Evolutionary conservation across 1,284 basidiomycete species (phyloP), one percentile per base, ranked within the genome.

Genomic region (Cystobasidium pallidum): DNA sequence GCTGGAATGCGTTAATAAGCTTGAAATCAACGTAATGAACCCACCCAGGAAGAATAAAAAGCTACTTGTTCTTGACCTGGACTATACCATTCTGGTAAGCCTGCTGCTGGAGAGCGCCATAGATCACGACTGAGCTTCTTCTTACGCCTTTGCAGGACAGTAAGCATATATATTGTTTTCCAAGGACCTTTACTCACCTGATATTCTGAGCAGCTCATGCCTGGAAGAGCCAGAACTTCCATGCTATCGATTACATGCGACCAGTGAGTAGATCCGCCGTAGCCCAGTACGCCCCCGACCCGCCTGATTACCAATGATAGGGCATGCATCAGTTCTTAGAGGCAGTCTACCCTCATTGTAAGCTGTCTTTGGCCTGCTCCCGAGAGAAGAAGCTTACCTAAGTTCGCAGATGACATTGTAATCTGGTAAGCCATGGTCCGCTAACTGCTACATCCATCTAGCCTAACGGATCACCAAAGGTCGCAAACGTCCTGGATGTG

Each of bases 41-140:
- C 58, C 47, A 15, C 77, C 78, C 3, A 84, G 91, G 52, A 83
- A 85, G 74, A 90, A 89, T 15, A 94, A 92, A 80, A 88, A 87
- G 70, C 81, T 94, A 4, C 84, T 94, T 30, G 91, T 94, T 0
- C 84, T 94, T 3, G 92, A 95, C 80, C 87, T 95, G 61, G 92
- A 95, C 81, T 94, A 94, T 77, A 93, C 76, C 32, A 74, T 78
- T 15, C 62, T 78, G 51, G 80, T 81, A 30, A 39, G 68, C 19
- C 8, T 21, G 11, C 43, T 49, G 3, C 17, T 17, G 21, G 24
- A 28, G 6, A 7, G 7, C n/a, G n/a, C n/a, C n/a, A n/a, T n/a
- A n/a, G n/a, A n/a, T n/a, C n/a, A n/a, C n/a, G n/a, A n/a, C n/a
- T n/a, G n/a, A n/a, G n/a, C n/a, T n/a, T n/a, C 43, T 15, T 21